Evolutionary conservation across 495 filamentous ascomycete genomes (phyloP).

Genomic region (Penicillium egyptiacum): DNA sequence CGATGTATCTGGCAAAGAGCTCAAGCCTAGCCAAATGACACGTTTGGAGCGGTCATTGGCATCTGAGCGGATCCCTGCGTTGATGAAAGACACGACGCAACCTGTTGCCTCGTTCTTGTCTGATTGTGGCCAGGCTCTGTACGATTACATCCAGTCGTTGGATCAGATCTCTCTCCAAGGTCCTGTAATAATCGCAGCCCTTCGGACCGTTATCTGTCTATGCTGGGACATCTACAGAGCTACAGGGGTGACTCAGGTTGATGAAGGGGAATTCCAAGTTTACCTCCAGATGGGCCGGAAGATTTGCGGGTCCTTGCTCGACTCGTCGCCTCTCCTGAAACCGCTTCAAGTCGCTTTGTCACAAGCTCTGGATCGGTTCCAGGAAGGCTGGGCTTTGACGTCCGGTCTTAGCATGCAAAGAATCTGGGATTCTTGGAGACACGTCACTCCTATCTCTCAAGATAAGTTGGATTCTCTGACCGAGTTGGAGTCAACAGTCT

Average conservation of each 20-base stretch:
- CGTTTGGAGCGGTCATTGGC: constrained; percentile 67
- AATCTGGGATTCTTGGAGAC: constrained; percentile 74
- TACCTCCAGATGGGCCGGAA: constrained; percentile 49
- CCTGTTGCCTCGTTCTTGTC: constrained; percentile 48
- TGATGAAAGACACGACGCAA: constrained; percentile 66
- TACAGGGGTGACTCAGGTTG: constrained; percentile 43
- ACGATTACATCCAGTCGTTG: constrained; percentile 41
- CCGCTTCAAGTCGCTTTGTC: constrained; percentile 39
- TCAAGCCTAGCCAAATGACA: constrained; percentile 63
- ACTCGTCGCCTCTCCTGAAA: constrained; percentile 26
- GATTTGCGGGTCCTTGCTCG: constrained; percentile 33
- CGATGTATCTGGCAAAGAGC: constrained; percentile 37
- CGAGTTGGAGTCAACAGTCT: constrained; percentile 66
- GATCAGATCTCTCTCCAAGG: constrained; percentile 29
- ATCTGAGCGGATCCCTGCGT: constrained; percentile 54
- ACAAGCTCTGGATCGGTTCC: constrained; percentile 46
- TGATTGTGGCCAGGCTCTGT: constrained; percentile 42
- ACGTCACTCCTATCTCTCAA: constrained; percentile 57
- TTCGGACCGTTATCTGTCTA: constrained; percentile 52
- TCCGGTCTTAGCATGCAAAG: constrained; percentile 83
- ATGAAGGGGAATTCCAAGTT: constrained; percentile 56
- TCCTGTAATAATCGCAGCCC: constrained; percentile 29
- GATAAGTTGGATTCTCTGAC: constrained; percentile 50
- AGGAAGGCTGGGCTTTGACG: constrained; percentile 56
- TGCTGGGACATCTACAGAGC: constrained; percentile 59